Evolutionary conservation across 208 protist species (phyloP).

Genomic region (Leishmania aethiopica): DNA sequence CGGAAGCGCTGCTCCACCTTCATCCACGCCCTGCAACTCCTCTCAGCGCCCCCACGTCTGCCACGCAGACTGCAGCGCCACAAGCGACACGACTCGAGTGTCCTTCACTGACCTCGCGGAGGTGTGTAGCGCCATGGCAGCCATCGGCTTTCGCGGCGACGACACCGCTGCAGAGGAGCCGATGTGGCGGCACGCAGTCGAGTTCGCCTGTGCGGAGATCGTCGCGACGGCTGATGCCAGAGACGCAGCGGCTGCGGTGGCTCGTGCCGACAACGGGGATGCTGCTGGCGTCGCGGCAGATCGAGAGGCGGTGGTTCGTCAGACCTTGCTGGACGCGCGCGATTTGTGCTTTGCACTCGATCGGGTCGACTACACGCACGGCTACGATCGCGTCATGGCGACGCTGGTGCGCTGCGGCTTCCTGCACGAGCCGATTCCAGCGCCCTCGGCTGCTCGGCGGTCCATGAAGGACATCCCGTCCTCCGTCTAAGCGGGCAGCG

Average conservation of each 20-base stretch:
- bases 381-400: constrained; percentile 73
- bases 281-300: background rate
- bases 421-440: constrained; percentile 42
- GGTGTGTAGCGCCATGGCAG: constrained; percentile 45
- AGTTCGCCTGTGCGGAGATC: constrained; percentile 40
- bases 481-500: background rate
- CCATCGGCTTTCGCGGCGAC: constrained; percentile 45
- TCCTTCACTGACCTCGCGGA: constrained; percentile 47
- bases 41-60: background rate
- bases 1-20: background rate
- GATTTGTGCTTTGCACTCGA: constrained; percentile 80
- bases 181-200: constrained; percentile 50
- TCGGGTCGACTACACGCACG: constrained; percentile 36
- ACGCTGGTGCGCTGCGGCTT: constrained; percentile 47
- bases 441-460: constrained; percentile 45
- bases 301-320: constrained; percentile 8
- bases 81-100: background rate
- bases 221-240: constrained; percentile 8
- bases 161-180: constrained; percentile 31
- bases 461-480: constrained; percentile 35
- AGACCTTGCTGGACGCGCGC: constrained; percentile 41
- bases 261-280: background rate
- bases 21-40: background rate
- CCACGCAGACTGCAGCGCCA: background rate
- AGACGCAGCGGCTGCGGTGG: background rate